These are phyloP conservation scores for Senecio squalidus DNA, from an alignment of 140 eudicot species.

Conservation along the genomic window DNA sequence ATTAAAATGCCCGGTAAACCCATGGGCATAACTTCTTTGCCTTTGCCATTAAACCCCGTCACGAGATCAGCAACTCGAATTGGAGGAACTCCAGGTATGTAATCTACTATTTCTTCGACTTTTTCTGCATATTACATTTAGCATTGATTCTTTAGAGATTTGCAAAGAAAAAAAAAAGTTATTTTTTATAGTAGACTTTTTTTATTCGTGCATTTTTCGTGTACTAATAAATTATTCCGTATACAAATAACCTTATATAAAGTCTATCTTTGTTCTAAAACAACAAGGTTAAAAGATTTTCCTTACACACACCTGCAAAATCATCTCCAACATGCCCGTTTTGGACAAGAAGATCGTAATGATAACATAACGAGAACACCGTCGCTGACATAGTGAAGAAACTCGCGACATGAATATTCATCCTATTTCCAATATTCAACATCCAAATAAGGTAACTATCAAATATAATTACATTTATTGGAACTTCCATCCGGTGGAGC, in stretches of 20 bases:
- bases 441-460: slow-evolving; percentile 50
- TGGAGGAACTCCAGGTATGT: slow-evolving; percentile 61
- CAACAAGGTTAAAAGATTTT: neutral
- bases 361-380: slow-evolving; percentile 33
- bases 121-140: slow-evolving; percentile 33
- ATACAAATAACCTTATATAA: too few species aligned
- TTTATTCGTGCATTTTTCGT: too few species aligned
- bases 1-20: slow-evolving; percentile 18
- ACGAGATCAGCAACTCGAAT: slow-evolving; percentile 52
- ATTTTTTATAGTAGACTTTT: too few species aligned
- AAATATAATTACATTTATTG: slow-evolving; percentile 32
- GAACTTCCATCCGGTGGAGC: slow-evolving; percentile 29
- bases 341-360: slow-evolving; percentile 35
- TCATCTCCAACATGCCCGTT: slow-evolving; percentile 32
- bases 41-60: slow-evolving; percentile 40
- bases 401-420: slow-evolving; percentile 69
- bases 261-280: too few species aligned
- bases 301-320: slow-evolving; percentile 27
- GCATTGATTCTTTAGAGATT: too few species aligned
- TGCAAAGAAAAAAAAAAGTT: too few species aligned
- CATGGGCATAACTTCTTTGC: slow-evolving; percentile 18
- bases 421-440: slow-evolving; percentile 29
- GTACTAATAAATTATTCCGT: too few species aligned
- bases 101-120: slow-evolving; percentile 34
- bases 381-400: slow-evolving; percentile 58